Percentiles rank a stretch among this genome's conserved stretches.
phyloP scores from a whole-genome alignment of 257 asterid species.

The Solanum gracilifrons region DNA sequence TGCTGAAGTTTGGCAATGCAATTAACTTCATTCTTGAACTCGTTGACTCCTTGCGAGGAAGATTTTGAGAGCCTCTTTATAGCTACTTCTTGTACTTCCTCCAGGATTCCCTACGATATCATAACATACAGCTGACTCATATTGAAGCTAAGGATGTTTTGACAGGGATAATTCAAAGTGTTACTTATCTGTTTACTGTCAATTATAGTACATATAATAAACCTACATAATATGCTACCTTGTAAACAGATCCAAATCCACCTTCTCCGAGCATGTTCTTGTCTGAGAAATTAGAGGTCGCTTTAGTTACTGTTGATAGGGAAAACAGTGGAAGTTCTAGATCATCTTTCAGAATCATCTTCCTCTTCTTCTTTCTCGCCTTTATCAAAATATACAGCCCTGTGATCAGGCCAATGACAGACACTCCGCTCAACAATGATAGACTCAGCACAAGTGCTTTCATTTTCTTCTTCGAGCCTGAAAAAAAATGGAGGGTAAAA shows the following conservation, averaged over 20 bases:
- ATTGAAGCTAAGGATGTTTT: neutral
- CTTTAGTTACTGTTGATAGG: conserved; percentile 5
- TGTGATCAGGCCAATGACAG: neutral
- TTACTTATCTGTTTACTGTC: neutral
- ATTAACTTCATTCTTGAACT: conserved; percentile 25
- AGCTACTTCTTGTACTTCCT: conserved; percentile 16
- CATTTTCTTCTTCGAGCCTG: neutral
- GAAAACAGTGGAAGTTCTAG: conserved; percentile 13
- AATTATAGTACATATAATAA: neutral
- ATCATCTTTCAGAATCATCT: neutral
- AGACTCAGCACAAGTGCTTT: neutral
- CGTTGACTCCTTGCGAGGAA: conserved; percentile 21
- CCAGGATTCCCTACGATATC: conserved; percentile 9
- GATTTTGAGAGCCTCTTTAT: conserved; percentile 25
- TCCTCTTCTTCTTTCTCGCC: neutral
- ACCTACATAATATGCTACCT: conserved; percentile 5
- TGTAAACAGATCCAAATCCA: conserved; percentile 22
- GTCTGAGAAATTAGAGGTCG: conserved; percentile 11
- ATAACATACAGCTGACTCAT: neutral
- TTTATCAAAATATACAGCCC: neutral
- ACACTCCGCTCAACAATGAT: neutral
- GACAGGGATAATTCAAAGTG: neutral
- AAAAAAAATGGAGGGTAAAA: neutral
- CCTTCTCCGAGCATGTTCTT: conserved; percentile 18
- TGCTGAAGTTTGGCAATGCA: neutral